These are phyloP conservation scores for Cryphonectria parasitica DNA, from an alignment of 2,329 filamentous ascomycete genomes.

Conservation along the genomic window DNA sequence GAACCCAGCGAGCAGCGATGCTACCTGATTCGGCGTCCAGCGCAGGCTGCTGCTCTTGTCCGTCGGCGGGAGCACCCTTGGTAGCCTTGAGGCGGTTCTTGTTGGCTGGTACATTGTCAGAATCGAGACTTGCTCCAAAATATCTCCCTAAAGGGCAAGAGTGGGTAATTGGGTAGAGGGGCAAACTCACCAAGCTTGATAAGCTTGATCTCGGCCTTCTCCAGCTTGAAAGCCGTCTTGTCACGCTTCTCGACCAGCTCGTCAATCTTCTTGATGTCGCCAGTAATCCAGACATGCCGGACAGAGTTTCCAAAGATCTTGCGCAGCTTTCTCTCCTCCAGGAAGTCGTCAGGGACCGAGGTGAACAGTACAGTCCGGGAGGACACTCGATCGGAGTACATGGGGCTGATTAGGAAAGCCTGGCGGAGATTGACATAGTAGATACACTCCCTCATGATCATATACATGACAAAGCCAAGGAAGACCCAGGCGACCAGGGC, in stretches of 20 bases:
- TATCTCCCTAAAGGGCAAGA: no score
- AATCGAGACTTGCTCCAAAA: no score
- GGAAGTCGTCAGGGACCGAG: constrained; percentile 77
- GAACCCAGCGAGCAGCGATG: constrained; percentile 75
- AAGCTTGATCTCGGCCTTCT: constrained; percentile 83
- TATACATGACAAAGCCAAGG: constrained; percentile 85
- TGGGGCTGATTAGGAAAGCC: constrained; percentile 84
- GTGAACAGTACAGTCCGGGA: constrained; percentile 90
- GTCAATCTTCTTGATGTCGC: constrained; percentile 76
- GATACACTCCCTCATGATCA: constrained; percentile 84
- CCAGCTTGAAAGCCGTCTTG: constrained; percentile 77
- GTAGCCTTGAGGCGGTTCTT: constrained; percentile 68
- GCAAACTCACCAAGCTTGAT: constrained; percentile 59
- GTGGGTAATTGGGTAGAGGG: neutral
- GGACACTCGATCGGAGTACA: constrained; percentile 83
- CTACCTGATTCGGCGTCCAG: constrained; percentile 70
- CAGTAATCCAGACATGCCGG: constrained; percentile 81
- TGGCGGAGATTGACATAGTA: constrained; percentile 93
- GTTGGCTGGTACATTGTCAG: constrained; percentile 56
- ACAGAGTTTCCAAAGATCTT: constrained; percentile 83
- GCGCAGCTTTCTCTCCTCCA: constrained; percentile 75
- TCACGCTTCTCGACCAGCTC: constrained; percentile 83
- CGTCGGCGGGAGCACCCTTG: constrained; percentile 52
- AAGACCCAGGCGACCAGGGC: constrained; percentile 81
- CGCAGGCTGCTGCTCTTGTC: constrained; percentile 48